Conservation (phyloP, 305 asterid genomes). For the Withania somnifera region DNA sequence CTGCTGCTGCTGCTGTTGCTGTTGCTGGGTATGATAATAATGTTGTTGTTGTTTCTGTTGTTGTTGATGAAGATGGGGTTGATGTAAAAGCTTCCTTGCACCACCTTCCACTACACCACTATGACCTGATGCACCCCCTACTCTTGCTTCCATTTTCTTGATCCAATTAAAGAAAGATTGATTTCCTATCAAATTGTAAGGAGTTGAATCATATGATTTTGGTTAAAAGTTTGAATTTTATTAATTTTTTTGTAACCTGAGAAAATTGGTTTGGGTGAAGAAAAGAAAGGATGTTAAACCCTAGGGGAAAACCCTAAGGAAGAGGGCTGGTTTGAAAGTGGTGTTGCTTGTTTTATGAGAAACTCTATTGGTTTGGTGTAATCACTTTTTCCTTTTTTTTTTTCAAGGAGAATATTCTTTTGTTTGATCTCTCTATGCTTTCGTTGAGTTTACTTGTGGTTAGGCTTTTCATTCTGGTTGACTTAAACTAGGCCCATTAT, state of each 20-base stretch:
- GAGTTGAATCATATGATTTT: background rate
- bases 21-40: constrained; percentile 20
- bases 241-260: background rate
- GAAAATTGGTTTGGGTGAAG: too few relatives aligned
- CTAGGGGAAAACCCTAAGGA: constrained; percentile 15
- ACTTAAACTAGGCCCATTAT: background rate
- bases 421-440: background rate
- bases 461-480: background rate
- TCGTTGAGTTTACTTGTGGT: background rate
- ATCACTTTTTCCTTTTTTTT: background rate
- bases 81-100: constrained; percentile 45
- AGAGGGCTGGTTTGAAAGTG: background rate
- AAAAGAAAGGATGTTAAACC: background rate
- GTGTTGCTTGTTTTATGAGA: background rate
- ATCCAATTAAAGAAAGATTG: background rate
- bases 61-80: constrained; percentile 10
- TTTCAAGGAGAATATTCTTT: background rate
- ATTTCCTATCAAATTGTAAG: background rate
- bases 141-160: constrained; percentile 71
- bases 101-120: constrained; percentile 52
- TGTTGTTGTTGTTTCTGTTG: constrained; percentile 18
- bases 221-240: background rate
- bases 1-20: constrained; percentile 23
- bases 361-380: background rate
- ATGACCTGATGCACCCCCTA: constrained; percentile 35